A percentile compares a stretch with the other conserved stretches of the same genome.
Conservation (phyloP, 2,329 filamentous ascomycete species). For the Fusarium humuli region DNA sequence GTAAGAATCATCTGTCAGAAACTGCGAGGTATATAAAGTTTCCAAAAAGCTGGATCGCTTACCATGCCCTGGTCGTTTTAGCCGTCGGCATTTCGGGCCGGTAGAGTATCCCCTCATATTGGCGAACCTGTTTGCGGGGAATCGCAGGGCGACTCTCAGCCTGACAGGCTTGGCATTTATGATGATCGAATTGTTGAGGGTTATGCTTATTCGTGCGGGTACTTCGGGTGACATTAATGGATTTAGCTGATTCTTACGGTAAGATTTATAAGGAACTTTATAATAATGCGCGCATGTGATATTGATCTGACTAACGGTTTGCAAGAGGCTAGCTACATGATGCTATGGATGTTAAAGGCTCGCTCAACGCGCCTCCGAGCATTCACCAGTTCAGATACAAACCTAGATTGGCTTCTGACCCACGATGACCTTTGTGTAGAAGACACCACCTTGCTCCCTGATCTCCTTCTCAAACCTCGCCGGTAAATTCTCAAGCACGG, state of each 20-base stretch:
- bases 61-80: conserved; percentile 11
- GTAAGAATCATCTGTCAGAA: neutral
- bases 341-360: neutral
- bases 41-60: neutral
- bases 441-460: conserved; percentile 5
- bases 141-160: conserved; percentile 8
- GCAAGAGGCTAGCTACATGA: neutral
- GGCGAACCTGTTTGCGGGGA: conserved; percentile 2
- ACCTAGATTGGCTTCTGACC: conserved; percentile 8
- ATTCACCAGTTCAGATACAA: too few species aligned
- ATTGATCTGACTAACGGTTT: neutral
- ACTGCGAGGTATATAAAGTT: neutral
- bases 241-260: neutral
- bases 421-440: conserved; percentile 1
- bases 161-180: conserved; percentile 16
- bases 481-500: neutral
- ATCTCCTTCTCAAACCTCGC: conserved; percentile 27
- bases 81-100: conserved; percentile 36
- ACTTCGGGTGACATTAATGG: neutral
- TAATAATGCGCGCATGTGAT: neutral
- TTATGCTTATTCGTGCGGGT: neutral
- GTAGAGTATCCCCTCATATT: conserved; percentile 6
- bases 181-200: neutral
- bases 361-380: neutral
- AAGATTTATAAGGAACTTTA: neutral